Evolutionary conservation across 2,329 filamentous ascomycete genomes (phyloP), one percentile per base, ranked within the genome.

Genomic region (Ophiocordyceps camponoti-saundersi): DNA sequence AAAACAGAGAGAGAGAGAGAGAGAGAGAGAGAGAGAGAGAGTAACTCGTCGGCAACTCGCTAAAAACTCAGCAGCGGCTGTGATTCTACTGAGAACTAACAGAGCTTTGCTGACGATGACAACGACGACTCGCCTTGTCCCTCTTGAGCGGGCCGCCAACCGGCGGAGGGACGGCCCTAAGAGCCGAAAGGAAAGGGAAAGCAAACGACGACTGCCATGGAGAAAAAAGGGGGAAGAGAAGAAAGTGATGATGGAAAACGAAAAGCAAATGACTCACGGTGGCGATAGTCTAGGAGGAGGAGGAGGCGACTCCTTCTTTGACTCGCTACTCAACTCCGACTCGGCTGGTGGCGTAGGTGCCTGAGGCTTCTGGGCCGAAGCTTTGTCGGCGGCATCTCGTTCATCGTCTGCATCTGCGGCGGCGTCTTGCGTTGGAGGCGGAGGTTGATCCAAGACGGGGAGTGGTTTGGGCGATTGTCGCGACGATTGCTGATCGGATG

Each of bases 261-360:
- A 23, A 42, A 29, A 10, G 26, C n/a, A n/a, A n/a, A n/a, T n/a
- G 41, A 42, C 41, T 42, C 41, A 42, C 20, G 21, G 15, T 42
- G 20, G 20, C 41, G 41, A 22, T 26, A 18, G 36, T 40, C 36
- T n/a, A n/a, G n/a, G 36, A 40, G 36, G 8, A 20, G 36, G 15
- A 23, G 30, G 7, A n/a, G 29, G 29, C 26, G 44, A 45, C 18
- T 16, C 26, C 22, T 26, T 46, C 16, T 40, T 46, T 11, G 20
- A 7, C n/a, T 26, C 12, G 32, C 44, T 22, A 16, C 44, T 41
- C 20, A 46, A 20, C 34, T 46, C 44, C 21, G 18, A 34, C 21
- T 46, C 44, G 23, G 34, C 44, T 15, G 44, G 44, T 16, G 44
- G 44, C 34, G 44, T 46, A n/a, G 36, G 44, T 13, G 44, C 44